Conservation (phyloP, 768 basidiomycete genomes). For the Rhodocollybia butyracea region DNA sequence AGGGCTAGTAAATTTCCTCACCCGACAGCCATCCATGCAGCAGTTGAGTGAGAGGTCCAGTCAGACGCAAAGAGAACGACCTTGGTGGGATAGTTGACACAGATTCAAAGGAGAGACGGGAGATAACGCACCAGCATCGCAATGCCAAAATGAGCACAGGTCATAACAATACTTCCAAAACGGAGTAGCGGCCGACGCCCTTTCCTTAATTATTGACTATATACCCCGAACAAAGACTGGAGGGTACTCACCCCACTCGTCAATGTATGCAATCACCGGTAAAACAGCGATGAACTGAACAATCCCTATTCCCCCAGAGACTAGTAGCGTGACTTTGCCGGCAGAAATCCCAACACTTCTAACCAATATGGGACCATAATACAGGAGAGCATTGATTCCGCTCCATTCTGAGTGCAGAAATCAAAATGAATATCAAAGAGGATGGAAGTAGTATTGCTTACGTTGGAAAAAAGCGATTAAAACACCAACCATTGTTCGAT, state of each 20-base stretch:
- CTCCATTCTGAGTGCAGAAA: slow-evolving; percentile 64
- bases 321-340: slow-evolving; percentile 57
- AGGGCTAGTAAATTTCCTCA: slow-evolving; percentile 32
- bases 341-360: slow-evolving; percentile 60
- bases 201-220: no score
- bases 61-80: slow-evolving; percentile 46
- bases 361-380: slow-evolving; percentile 77
- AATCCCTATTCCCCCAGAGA: slow-evolving; percentile 76
- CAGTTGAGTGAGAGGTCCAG: slow-evolving; percentile 55
- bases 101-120: slow-evolving; percentile 3
- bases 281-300: slow-evolving; percentile 75
- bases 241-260: slow-evolving; percentile 49
- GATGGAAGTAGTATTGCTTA: slow-evolving; percentile 28
- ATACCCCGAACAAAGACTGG: neutral
- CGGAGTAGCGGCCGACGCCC: slow-evolving; percentile 66
- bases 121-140: slow-evolving; percentile 50
- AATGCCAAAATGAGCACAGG: slow-evolving; percentile 59
- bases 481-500: slow-evolving; percentile 66
- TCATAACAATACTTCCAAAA: slow-evolving; percentile 65
- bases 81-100: no score
- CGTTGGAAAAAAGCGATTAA: slow-evolving; percentile 84
- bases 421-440: neutral
- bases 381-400: slow-evolving; percentile 81
- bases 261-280: slow-evolving; percentile 71
- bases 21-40: slow-evolving; percentile 70